These are phyloP conservation scores for Kodamaea fungicola DNA, from an alignment of 1,139 yeast genomes.

Conservation along the genomic window DNA sequence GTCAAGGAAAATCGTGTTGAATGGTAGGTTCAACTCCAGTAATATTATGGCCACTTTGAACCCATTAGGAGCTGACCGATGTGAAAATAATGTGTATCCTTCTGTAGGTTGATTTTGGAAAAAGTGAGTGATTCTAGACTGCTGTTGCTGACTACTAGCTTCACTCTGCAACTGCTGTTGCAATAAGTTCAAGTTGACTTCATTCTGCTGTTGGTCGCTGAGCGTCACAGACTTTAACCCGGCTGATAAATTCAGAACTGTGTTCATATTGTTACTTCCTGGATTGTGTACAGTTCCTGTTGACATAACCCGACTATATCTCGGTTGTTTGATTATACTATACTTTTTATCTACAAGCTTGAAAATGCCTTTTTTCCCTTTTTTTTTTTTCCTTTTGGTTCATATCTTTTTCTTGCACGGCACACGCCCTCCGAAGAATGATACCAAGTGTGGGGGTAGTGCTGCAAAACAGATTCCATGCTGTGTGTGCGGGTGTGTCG, in stretches of 20 bases:
- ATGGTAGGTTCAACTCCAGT: constrained; percentile 75
- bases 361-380: neutral
- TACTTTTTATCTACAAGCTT: neutral
- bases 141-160: constrained; percentile 34
- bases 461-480: neutral
- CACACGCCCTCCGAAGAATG: neutral
- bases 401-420: neutral
- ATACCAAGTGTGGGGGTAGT: neutral
- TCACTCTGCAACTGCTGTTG: constrained; percentile 43
- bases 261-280: constrained; percentile 10
- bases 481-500: too few species aligned
- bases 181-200: constrained; percentile 36
- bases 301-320: constrained; percentile 1
- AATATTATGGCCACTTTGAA: constrained; percentile 91
- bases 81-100: constrained; percentile 86
- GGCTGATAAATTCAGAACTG: constrained; percentile 47
- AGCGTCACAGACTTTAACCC: constrained; percentile 47
- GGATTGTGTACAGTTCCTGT: constrained; percentile 8
- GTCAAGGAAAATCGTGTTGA: constrained; percentile 82
- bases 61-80: constrained; percentile 93
- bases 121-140: constrained; percentile 65
- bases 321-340: neutral
- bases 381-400: neutral
- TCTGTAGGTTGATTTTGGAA: constrained; percentile 76
- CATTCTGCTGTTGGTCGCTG: constrained; percentile 41